Evolutionary conservation across 768 basidiomycete species (phyloP).

Genomic region (Tricholoma sp.): DNA sequence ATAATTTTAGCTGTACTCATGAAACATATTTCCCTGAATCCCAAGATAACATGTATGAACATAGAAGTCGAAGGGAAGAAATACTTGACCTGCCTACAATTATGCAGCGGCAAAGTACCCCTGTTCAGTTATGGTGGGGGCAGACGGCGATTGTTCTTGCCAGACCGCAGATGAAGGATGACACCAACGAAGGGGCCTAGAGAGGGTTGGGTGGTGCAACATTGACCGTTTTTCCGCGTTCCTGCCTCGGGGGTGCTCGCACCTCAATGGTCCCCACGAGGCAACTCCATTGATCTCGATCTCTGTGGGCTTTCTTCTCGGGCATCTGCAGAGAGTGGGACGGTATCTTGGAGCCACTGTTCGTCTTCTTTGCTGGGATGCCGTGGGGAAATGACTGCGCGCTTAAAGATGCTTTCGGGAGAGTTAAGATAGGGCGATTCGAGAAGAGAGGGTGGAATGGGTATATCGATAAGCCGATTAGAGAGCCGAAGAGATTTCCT

Average conservation of each 20-base stretch:
- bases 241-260: neutral
- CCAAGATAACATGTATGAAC: conserved; percentile 10
- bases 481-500: conserved; percentile 35
- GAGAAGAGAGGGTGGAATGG: conserved; percentile 54
- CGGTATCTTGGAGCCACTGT: conserved; percentile 60
- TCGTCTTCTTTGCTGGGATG: conserved; percentile 48
- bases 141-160: conserved; percentile 15
- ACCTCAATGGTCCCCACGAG: neutral
- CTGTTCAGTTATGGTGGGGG: conserved; percentile 10
- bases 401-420: conserved; percentile 44
- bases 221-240: neutral
- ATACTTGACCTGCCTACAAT: neutral
- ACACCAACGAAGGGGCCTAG: conserved; percentile 20
- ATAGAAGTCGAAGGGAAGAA: neutral
- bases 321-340: conserved; percentile 32
- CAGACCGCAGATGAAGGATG: conserved; percentile 7
- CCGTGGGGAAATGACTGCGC: conserved; percentile 25
- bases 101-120: conserved; percentile 1
- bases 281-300: conserved; percentile 1
- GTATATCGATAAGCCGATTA: conserved; percentile 31
- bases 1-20: neutral
- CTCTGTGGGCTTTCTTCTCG: conserved; percentile 3
- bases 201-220: conserved; percentile 8
- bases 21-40: conserved; percentile 11
- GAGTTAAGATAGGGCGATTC: conserved; percentile 51